Evolutionary conservation across 192 early-diverging fungal genomes (phyloP), one percentile per base, ranked within the genome.

Genomic region (Diversispora eburnea): DNA sequence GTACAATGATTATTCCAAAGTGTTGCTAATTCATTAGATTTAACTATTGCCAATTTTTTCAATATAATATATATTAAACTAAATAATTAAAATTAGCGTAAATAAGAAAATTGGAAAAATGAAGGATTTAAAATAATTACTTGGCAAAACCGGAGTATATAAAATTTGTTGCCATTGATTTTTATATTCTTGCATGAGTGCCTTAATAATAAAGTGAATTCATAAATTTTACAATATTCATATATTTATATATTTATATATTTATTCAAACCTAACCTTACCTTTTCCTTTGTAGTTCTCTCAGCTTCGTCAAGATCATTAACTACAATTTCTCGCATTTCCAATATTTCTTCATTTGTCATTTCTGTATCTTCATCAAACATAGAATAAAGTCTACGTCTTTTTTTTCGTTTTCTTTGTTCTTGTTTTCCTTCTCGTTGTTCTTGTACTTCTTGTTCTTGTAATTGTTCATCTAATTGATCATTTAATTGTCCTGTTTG

Each of bases 1-100:
- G 72, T 48, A 42, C 49, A 73, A 73, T 73, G 59, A 3, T 42
- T 33, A 0, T 63, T 20, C 72, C 72, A 73, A 17, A 73, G 41
- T 17, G 58, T 25, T 43, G 33, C 22, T 5, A 73, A n/a, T 54
- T 62, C 15, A 42, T 22, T 43, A 12, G 58, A 47, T 22, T 52
- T 51, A 8, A 73, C 72, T 73, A 51, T 2, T 41, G 7, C 22
- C n/a, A 4, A 20, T 20, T 19, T 58, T 58, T 13, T 58, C 57
- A 58, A 19, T 58, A 2, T 22, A 4, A 17, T 54, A 17, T 54
- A 58, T 58, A 41, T 13, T 42, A 60, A 17, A 25, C 48, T 22
- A 59, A 47, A 47, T 47, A 33, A 43, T 5, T 12, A 60, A 43
- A 20, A 9, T 20, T 7, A 59, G 15, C 13, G 8, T 9, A 60